These are phyloP conservation scores for Alnus rubra DNA, from an alignment of 306 rosid species.

Conservation along the genomic window DNA sequence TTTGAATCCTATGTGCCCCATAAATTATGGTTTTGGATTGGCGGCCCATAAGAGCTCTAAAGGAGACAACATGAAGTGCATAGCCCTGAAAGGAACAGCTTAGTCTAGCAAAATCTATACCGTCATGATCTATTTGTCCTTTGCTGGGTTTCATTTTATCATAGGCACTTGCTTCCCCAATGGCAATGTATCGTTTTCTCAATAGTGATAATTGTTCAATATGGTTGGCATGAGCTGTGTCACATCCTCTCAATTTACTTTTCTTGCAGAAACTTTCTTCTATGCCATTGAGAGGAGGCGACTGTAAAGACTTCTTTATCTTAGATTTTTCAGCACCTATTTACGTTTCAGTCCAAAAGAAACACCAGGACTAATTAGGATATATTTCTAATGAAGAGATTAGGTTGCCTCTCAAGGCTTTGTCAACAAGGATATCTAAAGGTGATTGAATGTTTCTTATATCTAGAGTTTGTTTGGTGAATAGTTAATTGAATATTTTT, in stretches of 20 bases:
- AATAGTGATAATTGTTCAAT: not conserved
- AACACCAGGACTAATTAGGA: not conserved
- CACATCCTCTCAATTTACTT: not conserved
- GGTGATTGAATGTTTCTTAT: too few relatives aligned
- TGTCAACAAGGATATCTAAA: not conserved
- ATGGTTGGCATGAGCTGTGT: not conserved
- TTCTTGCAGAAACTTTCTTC: too few relatives aligned
- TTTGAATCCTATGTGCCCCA: too few relatives aligned
- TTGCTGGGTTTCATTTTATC: not conserved
- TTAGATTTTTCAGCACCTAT: not conserved
- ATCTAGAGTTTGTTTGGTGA: not conserved
- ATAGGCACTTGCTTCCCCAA: not conserved
- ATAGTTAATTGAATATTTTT: too few relatives aligned
- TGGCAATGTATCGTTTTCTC: not conserved
- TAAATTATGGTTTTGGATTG: not conserved
- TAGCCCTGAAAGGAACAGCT: not conserved
- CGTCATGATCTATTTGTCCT: not conserved
- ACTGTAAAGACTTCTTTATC: not conserved
- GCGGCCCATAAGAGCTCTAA: not conserved
- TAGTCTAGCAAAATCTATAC: not conserved
- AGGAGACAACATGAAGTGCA: not conserved
- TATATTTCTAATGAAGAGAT: not conserved
- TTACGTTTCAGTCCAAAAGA: not conserved
- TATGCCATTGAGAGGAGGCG: not conserved
- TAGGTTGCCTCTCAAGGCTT: not conserved